Evolutionary conservation across 2,329 filamentous ascomycete species (phyloP), one percentile per base, ranked within the genome.

Genomic region (Fusarium agapanthi): DNA sequence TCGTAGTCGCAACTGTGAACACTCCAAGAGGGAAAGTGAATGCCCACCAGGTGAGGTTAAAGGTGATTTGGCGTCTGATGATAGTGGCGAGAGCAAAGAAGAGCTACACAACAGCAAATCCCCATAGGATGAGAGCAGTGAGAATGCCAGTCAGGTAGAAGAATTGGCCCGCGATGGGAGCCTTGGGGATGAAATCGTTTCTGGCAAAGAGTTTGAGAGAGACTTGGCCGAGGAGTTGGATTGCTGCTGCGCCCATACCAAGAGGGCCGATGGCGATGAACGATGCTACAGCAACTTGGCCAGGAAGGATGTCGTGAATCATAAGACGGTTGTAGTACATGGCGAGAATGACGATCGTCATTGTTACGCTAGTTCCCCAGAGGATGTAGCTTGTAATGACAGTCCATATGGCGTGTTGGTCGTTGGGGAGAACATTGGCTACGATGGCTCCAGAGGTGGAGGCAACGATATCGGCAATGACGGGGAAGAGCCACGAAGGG

Each of bases 311-410:
- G 53, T 89, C 87, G 76, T 91, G 86, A 1, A 91, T 76, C 26
- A 88, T 86, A 5, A 92, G 82, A 4, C 90, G 87, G 51, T 88
- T 86, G 72, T 90, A 90, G 75, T 91, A 92, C 48, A 91, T 87
- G 28, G 86, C 86, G 16, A 91, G 80, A 28, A 90, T 84, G 7
- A 84, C 81, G 80, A 90, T 84, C 1, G 88, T 86, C 22, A 91
- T 79, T 8, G 75, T 71, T 34, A 79, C 84, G 0, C 88, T 87
- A 57, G 86, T 87, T 1, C 89, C 89, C 89, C 88, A 91, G 71
- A 92, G 85, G 11, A 91, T 80, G 73, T 92, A 92, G 14, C 84
- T 88, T 16, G 83, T 81, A 5, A 91, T 80, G 8, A 91, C 67
- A 0, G 90, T 92, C 57, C 84, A 85, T 9, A 91, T 78, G 5